Percentiles rank a stretch among this genome's conserved stretches.
These are phyloP conservation scores for Gossypium rotundifolium DNA, from an alignment of 345 rosid genomes.

Conservation along the genomic window DNA sequence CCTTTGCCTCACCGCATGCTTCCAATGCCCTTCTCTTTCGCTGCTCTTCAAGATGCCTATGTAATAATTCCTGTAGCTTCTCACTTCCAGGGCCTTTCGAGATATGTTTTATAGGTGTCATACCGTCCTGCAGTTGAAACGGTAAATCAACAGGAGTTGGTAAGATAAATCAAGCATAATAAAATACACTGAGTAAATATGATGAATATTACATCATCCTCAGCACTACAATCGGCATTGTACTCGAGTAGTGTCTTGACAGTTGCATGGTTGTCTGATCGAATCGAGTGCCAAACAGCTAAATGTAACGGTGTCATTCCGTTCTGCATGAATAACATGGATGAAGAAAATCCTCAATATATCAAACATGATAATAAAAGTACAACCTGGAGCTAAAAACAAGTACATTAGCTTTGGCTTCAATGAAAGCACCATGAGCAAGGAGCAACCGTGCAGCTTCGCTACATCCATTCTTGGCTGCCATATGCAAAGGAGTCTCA, in stretches of 20 bases:
- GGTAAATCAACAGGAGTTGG: conserved; percentile 1
- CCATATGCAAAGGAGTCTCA: conserved; percentile 99
- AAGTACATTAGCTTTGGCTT: conserved; percentile 86
- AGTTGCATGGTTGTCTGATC: conserved; percentile 69
- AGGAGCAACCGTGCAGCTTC: conserved; percentile 80
- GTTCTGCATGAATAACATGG: conserved; percentile 46
- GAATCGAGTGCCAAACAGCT: conserved; percentile 91
- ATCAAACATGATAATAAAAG: not conserved
- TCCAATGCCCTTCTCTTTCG: conserved; percentile 70
- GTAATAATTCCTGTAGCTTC: conserved; percentile 53
- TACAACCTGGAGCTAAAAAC: conserved; percentile 12
- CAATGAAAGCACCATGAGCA: conserved; percentile 75
- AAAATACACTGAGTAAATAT: not conserved
- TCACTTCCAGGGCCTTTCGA: conserved; percentile 74
- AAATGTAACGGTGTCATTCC: conserved; percentile 99
- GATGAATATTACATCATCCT: conserved; percentile 58
- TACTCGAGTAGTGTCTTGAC: conserved; percentile 75
- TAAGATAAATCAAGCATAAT: not conserved
- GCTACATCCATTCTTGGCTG: conserved; percentile 88
- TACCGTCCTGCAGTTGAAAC: conserved; percentile 60
- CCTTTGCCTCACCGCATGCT: conserved; percentile 70
- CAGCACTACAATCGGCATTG: conserved; percentile 86
- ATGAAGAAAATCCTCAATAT: conserved; percentile 2
- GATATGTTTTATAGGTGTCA: conserved; percentile 88
- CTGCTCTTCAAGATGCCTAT: conserved; percentile 69